These are phyloP conservation scores for Teratosphaeria zuluensis DNA, from an alignment of 2,329 filamentous ascomycete species.

Conservation along the genomic window DNA sequence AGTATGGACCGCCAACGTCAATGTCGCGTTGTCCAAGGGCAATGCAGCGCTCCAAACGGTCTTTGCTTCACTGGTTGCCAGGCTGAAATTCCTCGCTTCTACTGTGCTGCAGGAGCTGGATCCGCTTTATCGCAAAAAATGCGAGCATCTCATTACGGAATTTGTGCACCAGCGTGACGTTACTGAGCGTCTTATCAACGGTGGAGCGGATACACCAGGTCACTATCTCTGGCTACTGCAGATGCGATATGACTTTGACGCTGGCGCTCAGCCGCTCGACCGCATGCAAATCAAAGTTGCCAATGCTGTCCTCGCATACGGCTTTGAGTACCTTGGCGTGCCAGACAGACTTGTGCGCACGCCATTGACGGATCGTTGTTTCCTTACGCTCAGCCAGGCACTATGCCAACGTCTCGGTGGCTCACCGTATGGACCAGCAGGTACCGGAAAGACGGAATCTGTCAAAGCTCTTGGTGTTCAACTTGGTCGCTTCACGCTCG, in stretches of 20 bases:
- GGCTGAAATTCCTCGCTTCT: slow-evolving; percentile 75
- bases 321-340: slow-evolving; percentile 95
- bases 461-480: slow-evolving; percentile 96
- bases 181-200: slow-evolving; percentile 73
- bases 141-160: slow-evolving; percentile 96
- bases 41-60: slow-evolving; percentile 60
- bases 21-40: slow-evolving; percentile 62
- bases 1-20: slow-evolving; percentile 84
- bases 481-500: slow-evolving; percentile 91
- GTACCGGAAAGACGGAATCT: slow-evolving; percentile 97
- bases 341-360: slow-evolving; percentile 93
- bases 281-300: slow-evolving; percentile 92
- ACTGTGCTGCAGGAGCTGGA: slow-evolving; percentile 86
- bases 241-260: slow-evolving; percentile 88
- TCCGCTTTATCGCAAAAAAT: slow-evolving; percentile 83
- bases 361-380: slow-evolving; percentile 94
- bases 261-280: slow-evolving; percentile 70
- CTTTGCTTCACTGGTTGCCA: slow-evolving; percentile 72
- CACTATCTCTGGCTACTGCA: slow-evolving; percentile 91
- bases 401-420: slow-evolving; percentile 90
- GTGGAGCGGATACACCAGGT: slow-evolving; percentile 62
- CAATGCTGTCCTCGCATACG: slow-evolving; percentile 89
- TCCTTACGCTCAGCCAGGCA: slow-evolving; percentile 93
- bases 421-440: slow-evolving; percentile 92
- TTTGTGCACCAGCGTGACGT: slow-evolving; percentile 95